Base-by-base conservation (phyloP, 345 rosid species). In the Arabidopsis suecica region DNA sequence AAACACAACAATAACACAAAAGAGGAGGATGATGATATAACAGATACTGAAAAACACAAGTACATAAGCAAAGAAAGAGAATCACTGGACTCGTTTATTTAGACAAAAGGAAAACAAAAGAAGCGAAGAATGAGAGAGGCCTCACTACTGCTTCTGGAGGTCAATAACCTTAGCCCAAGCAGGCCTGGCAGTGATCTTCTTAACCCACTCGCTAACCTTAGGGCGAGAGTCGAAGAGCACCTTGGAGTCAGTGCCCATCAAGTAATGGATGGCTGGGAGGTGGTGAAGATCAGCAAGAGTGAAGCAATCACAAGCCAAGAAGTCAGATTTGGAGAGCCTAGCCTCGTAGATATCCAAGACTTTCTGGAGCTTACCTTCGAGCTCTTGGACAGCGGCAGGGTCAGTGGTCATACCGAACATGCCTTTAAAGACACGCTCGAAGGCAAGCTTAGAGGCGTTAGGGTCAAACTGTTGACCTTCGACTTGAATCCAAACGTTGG, bases 271-370 rank as follows among this genome's bases (percentile, higher is more conserved):
- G 14, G 16, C 62, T 0, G 90, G 88, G 0, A 83, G 64, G 70
- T 85, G 84, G 65, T 82, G 79, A 42, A 82, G 77, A 69, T 85
- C 82, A 38, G 88, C 91, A 70, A 82, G n/a, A 53, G 82, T 79
- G 81, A 82, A 85, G 47, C 66, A 42, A n/a, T 81, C 82, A 1
- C 88, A 77, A 0, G 75, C 84, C 10, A 87, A 55, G 67, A 79
- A 83, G 25, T 74, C 79, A 10, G 54, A 72, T 40, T 75, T 50
- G 1, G 74, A 28, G 47, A 84, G 56, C 76, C 86, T 74, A 3
- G 74, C 66, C 75, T 85, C 87, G 49, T 84, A 87, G 13, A 87
- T 77, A 55, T 84, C 91, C 22, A 85, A 77, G 18, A 87, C 88
- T 23, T 79, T 79, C 0, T 9, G 80, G 3, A 85, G 77, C 59